phyloP scores from a whole-genome alignment of 176 grass and related monocot genomes.

The Musa itinerans region DNA sequence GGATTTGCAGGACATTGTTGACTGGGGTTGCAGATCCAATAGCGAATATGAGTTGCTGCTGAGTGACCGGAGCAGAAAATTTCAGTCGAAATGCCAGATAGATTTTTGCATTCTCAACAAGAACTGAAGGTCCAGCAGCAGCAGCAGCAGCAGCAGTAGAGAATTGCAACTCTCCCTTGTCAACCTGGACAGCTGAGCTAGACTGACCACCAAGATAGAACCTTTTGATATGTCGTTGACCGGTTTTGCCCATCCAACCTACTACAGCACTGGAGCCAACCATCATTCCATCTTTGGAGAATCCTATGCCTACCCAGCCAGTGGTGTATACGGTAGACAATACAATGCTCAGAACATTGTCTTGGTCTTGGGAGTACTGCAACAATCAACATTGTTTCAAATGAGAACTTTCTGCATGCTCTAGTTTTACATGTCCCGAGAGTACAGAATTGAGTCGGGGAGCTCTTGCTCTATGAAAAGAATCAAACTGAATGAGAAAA shows the following conservation, averaged over 20 bases:
- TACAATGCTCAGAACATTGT: constrained; percentile 72
- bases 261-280: constrained; percentile 89
- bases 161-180: constrained; percentile 53
- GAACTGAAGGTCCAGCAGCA: constrained; percentile 27
- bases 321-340: constrained; percentile 64
- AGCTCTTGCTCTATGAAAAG: too few relatives aligned
- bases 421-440: not conserved
- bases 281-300: constrained; percentile 75
- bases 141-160: constrained; percentile 23
- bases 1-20: constrained; percentile 47
- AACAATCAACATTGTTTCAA: constrained; percentile 4
- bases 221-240: constrained; percentile 41
- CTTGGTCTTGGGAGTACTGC: constrained; percentile 73
- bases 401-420: not conserved
- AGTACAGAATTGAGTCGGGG: not conserved
- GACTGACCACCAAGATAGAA: constrained; percentile 44
- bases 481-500: too few relatives aligned
- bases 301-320: constrained; percentile 93
- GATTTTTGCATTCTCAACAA: constrained; percentile 78
- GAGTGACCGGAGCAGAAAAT: constrained; percentile 42
- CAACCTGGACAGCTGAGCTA: constrained; percentile 34
- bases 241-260: constrained; percentile 87
- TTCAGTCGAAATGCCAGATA: constrained; percentile 65
- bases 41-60: constrained; percentile 68
- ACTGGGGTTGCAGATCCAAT: constrained; percentile 46